Conservation (phyloP, 2,329 filamentous ascomycete genomes). For the Fusarium acutatum region DNA sequence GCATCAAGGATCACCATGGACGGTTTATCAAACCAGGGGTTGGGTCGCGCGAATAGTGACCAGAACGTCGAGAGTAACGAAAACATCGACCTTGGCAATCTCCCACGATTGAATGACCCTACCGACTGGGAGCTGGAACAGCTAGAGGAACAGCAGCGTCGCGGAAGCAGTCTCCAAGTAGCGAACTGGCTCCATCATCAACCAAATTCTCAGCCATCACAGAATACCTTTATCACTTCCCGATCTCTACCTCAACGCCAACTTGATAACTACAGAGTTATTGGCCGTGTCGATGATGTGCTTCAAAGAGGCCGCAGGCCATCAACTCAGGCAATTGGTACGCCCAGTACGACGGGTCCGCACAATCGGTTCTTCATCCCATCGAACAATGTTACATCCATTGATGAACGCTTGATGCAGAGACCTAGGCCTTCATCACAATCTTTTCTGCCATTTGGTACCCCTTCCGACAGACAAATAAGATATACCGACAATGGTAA, state of each 20-base stretch:
- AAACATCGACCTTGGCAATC: slow-evolving; percentile 17
- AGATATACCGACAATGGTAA: slow-evolving; percentile 2
- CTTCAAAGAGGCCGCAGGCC: neutral
- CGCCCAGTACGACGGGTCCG: neutral
- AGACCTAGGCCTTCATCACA: neutral
- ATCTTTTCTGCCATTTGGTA: neutral
- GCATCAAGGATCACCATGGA: slow-evolving; percentile 13
- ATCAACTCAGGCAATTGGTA: slow-evolving; percentile 1
- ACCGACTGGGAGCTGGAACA: slow-evolving; percentile 11
- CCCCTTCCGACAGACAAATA: slow-evolving; percentile 2
- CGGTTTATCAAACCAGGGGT: neutral
- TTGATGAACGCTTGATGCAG: neutral
- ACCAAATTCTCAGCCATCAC: slow-evolving; percentile 21
- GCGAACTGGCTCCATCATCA: slow-evolving; percentile 18
- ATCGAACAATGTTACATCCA: neutral
- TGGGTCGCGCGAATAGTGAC: neutral
- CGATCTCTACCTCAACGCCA: slow-evolving; percentile 12
- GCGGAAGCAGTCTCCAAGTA: slow-evolving; percentile 1
- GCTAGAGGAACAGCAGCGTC: neutral
- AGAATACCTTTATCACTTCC: slow-evolving; percentile 19
- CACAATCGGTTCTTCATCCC: neutral
- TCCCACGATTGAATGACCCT: neutral
- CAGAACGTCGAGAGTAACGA: slow-evolving; percentile 7
- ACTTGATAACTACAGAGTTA: slow-evolving; percentile 2
- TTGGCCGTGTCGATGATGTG: slow-evolving; percentile 20